phyloP scores from a whole-genome alignment of 179 eudicot genomes.

The Nepenthes alata region DNA sequence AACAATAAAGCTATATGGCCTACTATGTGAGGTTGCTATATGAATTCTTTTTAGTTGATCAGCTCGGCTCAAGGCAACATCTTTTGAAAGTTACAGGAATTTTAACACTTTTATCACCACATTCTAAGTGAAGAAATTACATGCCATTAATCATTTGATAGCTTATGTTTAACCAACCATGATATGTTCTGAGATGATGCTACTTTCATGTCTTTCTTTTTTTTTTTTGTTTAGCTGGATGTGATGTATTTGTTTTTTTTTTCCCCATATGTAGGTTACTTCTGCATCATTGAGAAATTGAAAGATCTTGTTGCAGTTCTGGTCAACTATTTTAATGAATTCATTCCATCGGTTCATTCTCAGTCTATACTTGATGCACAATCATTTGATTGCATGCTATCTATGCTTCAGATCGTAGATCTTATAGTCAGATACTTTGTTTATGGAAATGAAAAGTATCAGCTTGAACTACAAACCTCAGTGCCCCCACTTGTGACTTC shows the following conservation, averaged over 20 bases:
- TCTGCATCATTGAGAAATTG: constrained; percentile 32
- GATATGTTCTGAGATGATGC: too few species aligned
- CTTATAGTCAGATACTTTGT: constrained; percentile 46
- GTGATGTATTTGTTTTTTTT: neutral
- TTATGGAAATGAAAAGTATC: constrained; percentile 20
- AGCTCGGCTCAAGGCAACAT: too few species aligned
- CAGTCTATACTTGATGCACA: constrained; percentile 50
- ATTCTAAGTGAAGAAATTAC: too few species aligned
- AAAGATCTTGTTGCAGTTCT: constrained; percentile 59
- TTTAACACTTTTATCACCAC: too few species aligned
- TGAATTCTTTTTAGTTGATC: too few species aligned
- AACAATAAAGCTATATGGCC: too few species aligned
- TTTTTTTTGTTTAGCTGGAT: neutral
- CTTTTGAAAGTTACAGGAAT: too few species aligned
- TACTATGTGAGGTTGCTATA: too few species aligned
- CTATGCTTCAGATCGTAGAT: constrained; percentile 65
- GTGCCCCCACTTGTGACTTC: constrained; percentile 12
- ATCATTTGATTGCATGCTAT: constrained; percentile 69
- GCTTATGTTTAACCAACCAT: too few species aligned
- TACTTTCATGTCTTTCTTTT: too few species aligned
- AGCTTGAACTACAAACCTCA: constrained; percentile 18
- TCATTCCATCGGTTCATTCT: constrained; percentile 33
- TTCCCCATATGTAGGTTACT: constrained; percentile 29
- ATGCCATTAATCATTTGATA: too few species aligned
- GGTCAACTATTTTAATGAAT: constrained; percentile 58